These are phyloP conservation scores for Chaetomium sp. DNA, from an alignment of 2,329 filamentous ascomycete species.

Conservation along the genomic window DNA sequence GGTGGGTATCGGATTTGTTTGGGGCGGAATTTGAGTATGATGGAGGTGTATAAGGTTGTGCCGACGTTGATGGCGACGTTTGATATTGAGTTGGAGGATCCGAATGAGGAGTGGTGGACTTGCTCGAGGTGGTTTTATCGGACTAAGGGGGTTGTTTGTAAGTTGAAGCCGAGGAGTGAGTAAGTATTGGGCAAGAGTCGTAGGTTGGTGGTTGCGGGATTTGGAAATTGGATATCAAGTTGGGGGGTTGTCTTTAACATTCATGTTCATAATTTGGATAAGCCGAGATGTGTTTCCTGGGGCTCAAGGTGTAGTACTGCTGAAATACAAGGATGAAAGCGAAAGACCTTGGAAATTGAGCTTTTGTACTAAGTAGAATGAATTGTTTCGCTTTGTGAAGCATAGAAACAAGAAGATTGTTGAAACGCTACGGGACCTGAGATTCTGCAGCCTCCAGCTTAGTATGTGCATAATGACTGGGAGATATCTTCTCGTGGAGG, in stretches of 20 bases:
- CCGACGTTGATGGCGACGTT: slow-evolving; percentile 40
- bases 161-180: slow-evolving; percentile 13
- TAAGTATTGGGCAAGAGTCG: not conserved
- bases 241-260: not conserved
- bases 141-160: slow-evolving; percentile 15
- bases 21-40: slow-evolving; percentile 30
- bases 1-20: slow-evolving; percentile 35
- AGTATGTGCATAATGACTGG: no score
- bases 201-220: not conserved
- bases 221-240: not conserved
- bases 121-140: slow-evolving; percentile 20
- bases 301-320: no score
- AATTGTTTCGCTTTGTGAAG: no score
- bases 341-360: no score
- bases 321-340: no score
- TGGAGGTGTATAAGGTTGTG: slow-evolving; percentile 32
- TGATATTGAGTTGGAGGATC: slow-evolving; percentile 26
- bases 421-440: no score
- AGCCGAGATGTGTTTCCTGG: no score
- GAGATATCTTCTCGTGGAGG: not conserved
- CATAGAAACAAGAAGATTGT: no score
- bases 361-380: no score
- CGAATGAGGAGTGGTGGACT: slow-evolving; percentile 21
- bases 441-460: no score
- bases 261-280: no score